These are phyloP conservation scores for Neopestalotiopsis sp. DNA, from an alignment of 2,329 filamentous ascomycete genomes.

Conservation along the genomic window DNA sequence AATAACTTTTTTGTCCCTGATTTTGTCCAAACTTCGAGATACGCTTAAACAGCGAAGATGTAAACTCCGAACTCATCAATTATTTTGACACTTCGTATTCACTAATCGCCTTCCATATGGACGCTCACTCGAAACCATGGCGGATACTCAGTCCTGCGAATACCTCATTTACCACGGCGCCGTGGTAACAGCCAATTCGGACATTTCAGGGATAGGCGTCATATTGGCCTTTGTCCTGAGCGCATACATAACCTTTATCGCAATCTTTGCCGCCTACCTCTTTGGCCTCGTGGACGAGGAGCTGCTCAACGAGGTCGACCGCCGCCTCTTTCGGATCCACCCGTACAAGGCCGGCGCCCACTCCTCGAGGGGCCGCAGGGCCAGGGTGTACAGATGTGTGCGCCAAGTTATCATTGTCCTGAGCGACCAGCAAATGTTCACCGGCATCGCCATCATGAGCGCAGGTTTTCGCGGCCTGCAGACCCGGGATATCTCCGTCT, in stretches of 20 bases:
- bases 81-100: too few species aligned
- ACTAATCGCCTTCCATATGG: background rate
- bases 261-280: slow-evolving; percentile 9
- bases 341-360: background rate
- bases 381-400: background rate
- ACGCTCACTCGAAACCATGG: background rate
- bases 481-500: slow-evolving; percentile 6
- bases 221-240: slow-evolving; percentile 15
- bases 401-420: slow-evolving; percentile 9
- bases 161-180: slow-evolving; percentile 11
- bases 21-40: background rate
- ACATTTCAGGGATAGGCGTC: slow-evolving; percentile 17
- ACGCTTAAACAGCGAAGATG: background rate
- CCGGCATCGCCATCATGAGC: slow-evolving; percentile 19
- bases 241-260: slow-evolving; percentile 14
- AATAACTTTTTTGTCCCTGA: background rate
- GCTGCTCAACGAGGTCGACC: slow-evolving; percentile 11
- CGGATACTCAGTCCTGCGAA: background rate
- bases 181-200: slow-evolving; percentile 6
- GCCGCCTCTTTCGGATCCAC: slow-evolving; percentile 9
- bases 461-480: slow-evolving; percentile 16
- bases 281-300: slow-evolving; percentile 11
- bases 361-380: background rate
- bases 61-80: too few species aligned
- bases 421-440: slow-evolving; percentile 20